Conservation (phyloP, 2,329 filamentous ascomycete genomes). For the Colletotrichum caudatum region DNA sequence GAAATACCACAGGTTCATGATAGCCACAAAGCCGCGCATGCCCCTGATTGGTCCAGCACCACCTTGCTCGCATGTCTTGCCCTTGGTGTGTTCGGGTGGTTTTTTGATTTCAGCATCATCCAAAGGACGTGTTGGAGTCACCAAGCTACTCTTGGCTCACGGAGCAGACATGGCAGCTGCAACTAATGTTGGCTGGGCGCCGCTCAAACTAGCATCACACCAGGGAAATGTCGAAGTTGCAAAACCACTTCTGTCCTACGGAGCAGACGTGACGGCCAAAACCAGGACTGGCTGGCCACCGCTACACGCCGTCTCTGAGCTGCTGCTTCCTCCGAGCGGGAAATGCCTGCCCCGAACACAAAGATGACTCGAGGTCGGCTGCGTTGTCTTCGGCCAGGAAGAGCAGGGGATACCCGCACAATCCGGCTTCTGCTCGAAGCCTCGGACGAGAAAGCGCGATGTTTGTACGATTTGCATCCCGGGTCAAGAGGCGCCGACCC, state of each 20-base stretch:
- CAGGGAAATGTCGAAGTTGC: constrained; percentile 11
- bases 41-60: not conserved
- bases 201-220: too few species aligned
- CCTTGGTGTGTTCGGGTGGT: not conserved
- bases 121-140: not conserved
- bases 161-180: not conserved
- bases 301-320: not conserved
- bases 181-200: not conserved
- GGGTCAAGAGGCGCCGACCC: too few species aligned
- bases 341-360: not conserved
- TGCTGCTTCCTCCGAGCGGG: not conserved
- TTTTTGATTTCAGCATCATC: not conserved
- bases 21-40: not conserved
- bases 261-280: not conserved
- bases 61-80: not conserved
- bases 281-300: not conserved
- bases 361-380: not conserved
- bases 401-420: too few species aligned
- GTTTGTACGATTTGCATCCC: not conserved
- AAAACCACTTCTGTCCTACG: constrained; percentile 19
- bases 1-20: not conserved
- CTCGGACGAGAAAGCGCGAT: not conserved
- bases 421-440: not conserved
- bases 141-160: not conserved
- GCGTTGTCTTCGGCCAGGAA: not conserved